These are phyloP conservation scores for Phytophthora hibernalis DNA, from an alignment of 352 stramenopile genomes.

Conservation along the genomic window DNA sequence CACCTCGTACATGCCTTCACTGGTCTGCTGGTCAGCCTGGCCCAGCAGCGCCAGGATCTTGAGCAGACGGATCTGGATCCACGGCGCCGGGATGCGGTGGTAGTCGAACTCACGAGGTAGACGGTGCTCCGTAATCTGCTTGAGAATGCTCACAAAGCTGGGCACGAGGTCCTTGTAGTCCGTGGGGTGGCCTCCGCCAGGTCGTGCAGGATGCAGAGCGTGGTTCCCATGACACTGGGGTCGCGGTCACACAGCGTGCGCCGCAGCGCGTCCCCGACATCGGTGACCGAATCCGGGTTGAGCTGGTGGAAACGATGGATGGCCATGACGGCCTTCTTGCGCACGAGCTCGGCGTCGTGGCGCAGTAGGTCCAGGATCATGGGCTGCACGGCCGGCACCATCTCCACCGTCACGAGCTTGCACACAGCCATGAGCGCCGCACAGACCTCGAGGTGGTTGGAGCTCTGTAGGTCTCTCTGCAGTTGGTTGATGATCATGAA, in stretches of 20 bases:
- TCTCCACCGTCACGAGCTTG: slow-evolving; percentile 97
- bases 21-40: slow-evolving; percentile 93
- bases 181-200: slow-evolving; percentile 86
- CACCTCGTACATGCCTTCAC: slow-evolving; percentile 99
- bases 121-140: slow-evolving; percentile 99
- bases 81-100: slow-evolving; percentile 99
- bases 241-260: slow-evolving; percentile 98
- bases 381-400: slow-evolving; percentile 96
- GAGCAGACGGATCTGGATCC: slow-evolving; percentile 99
- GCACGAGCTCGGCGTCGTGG: slow-evolving; percentile 97
- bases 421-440: slow-evolving; percentile 96
- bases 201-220: slow-evolving; percentile 94
- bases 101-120: slow-evolving; percentile 99
- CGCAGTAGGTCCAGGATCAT: slow-evolving; percentile 96
- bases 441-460: slow-evolving; percentile 95
- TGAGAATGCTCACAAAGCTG: slow-evolving; percentile 99
- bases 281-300: slow-evolving; percentile 91
- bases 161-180: slow-evolving; percentile 99
- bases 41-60: slow-evolving; percentile 97
- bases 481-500: slow-evolving; percentile 99
- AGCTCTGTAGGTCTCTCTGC: slow-evolving; percentile 93
- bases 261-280: slow-evolving; percentile 93
- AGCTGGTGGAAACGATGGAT: slow-evolving; percentile 99
- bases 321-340: slow-evolving; percentile 99
- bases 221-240: slow-evolving; percentile 98